Conservation (phyloP, 2,329 filamentous ascomycete species). For the Colletotrichum sp. region DNA sequence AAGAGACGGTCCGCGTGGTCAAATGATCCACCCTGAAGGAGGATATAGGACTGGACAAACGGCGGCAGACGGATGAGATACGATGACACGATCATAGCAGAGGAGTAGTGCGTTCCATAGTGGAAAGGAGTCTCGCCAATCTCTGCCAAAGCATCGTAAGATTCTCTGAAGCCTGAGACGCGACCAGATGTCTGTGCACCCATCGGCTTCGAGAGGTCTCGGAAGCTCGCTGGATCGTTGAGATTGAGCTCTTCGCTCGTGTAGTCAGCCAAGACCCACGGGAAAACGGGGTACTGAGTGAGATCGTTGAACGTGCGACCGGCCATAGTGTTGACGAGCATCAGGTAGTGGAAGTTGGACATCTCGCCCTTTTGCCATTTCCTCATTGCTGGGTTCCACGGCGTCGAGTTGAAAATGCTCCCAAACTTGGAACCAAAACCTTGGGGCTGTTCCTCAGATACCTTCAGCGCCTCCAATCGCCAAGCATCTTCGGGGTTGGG, state of each 20-base stretch:
- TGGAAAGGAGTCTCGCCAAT: constrained; percentile 95
- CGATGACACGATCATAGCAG: constrained; percentile 97
- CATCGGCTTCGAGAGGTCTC: constrained; percentile 95
- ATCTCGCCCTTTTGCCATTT: constrained; percentile 94
- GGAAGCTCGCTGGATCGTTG: constrained; percentile 81
- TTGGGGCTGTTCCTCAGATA: constrained; percentile 63
- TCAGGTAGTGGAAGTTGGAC: constrained; percentile 98
- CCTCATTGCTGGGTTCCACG: constrained; percentile 83
- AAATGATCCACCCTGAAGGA: constrained; percentile 94
- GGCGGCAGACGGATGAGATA: constrained; percentile 95
- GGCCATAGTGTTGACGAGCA: constrained; percentile 98
- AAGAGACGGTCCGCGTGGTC: constrained; percentile 96
- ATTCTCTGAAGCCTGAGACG: constrained; percentile 80
- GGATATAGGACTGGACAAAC: constrained; percentile 93
- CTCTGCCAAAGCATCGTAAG: constrained; percentile 87
- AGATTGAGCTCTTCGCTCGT: constrained; percentile 92
- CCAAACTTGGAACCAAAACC: constrained; percentile 86
- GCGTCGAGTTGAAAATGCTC: constrained; percentile 85
- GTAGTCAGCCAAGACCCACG: constrained; percentile 96
- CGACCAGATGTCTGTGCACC: constrained; percentile 82
- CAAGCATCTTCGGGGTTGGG: constrained; percentile 87
- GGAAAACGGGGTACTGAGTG: constrained; percentile 97
- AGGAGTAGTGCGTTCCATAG: constrained; percentile 98
- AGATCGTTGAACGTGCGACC: constrained; percentile 97
- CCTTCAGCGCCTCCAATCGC: constrained; percentile 85